These are phyloP conservation scores for Mycena amicta DNA, from an alignment of 768 basidiomycete species.

Conservation along the genomic window DNA sequence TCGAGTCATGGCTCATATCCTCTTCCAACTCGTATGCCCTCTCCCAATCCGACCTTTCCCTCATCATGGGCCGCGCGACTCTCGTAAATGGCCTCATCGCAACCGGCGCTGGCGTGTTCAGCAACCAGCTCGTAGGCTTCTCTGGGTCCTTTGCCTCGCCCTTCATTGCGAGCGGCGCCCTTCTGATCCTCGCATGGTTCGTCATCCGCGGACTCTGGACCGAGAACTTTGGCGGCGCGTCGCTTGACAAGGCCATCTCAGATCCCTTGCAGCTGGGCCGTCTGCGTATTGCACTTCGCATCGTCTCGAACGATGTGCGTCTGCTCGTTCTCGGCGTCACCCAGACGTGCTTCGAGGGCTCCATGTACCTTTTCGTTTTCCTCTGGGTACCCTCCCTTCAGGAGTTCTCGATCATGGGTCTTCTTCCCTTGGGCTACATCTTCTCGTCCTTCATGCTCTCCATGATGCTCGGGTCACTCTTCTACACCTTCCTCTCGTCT, in stretches of 20 bases:
- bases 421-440: conserved; percentile 75
- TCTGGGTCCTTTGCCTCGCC: conserved; percentile 61
- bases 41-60: conserved; percentile 59
- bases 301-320: conserved; percentile 58
- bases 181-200: conserved; percentile 57
- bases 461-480: conserved; percentile 78
- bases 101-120: conserved; percentile 62
- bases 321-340: conserved; percentile 69
- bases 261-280: conserved; percentile 57
- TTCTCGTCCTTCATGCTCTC: conserved; percentile 82
- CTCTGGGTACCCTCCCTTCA: conserved; percentile 80
- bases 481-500: conserved; percentile 49
- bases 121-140: conserved; percentile 61
- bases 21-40: conserved; percentile 55
- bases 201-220: conserved; percentile 62
- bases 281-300: conserved; percentile 56
- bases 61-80: conserved; percentile 73
- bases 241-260: conserved; percentile 28
- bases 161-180: conserved; percentile 61
- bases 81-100: conserved; percentile 76
- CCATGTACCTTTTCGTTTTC: conserved; percentile 86
- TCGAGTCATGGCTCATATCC: conserved; percentile 79
- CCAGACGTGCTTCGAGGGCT: conserved; percentile 83
- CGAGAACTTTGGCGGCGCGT: conserved; percentile 68
- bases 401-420: conserved; percentile 47